Conservation (phyloP, 768 basidiomycete genomes). For the Russula sp. region DNA sequence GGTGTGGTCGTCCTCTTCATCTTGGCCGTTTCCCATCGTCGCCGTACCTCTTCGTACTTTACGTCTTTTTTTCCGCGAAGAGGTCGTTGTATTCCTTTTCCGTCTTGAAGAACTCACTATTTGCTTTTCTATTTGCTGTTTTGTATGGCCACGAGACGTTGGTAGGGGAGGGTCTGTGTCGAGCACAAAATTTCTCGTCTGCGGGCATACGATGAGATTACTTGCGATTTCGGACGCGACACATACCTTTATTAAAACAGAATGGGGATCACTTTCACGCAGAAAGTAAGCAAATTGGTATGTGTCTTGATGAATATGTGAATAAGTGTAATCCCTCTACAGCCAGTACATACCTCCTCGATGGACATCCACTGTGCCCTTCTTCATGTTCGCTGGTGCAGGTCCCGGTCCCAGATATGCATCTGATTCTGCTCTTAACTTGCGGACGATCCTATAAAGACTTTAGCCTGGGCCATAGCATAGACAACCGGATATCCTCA, state of each 20-base stretch:
- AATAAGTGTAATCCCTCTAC: constrained; percentile 7
- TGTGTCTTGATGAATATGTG: constrained; percentile 41
- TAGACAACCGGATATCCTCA: constrained; percentile 25
- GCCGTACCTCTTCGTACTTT: neutral
- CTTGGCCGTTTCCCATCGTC: neutral
- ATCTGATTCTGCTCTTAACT: constrained; percentile 54
- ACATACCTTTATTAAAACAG: constrained; percentile 72
- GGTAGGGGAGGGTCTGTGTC: constrained; percentile 23
- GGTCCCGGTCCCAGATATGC: constrained; percentile 35
- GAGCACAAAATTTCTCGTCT: constrained; percentile 38
- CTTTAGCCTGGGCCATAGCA: neutral
- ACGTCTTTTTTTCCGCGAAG: neutral
- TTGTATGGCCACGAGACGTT: constrained; percentile 15
- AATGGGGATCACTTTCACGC: constrained; percentile 73
- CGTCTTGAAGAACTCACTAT: constrained; percentile 19
- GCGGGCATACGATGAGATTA: neutral
- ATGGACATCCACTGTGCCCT: constrained; percentile 72
- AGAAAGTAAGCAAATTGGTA: constrained; percentile 93
- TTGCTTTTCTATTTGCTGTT: constrained; percentile 15
- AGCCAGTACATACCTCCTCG: constrained; percentile 56
- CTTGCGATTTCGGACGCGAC: neutral
- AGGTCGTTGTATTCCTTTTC: constrained; percentile 3
- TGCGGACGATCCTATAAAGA: constrained; percentile 51
- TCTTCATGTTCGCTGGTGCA: constrained; percentile 43
- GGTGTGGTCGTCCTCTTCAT: neutral